Conservation (phyloP, 2,329 filamentous ascomycete species). For the Paraphaeosphaeria sporulosa region DNA sequence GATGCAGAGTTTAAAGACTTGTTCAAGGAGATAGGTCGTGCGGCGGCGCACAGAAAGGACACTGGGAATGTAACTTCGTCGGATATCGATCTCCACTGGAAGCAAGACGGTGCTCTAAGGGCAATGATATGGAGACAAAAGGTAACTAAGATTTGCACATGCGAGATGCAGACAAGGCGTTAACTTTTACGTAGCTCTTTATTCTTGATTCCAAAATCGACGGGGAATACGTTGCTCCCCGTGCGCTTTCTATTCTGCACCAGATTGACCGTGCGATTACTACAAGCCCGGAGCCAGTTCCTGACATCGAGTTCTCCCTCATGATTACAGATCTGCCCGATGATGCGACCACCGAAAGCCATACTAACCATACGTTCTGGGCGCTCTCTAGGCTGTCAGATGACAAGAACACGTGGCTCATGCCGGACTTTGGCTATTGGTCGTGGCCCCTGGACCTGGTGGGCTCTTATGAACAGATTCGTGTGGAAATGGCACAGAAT, state of each 20-base stretch:
- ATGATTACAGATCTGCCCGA: constrained; percentile 49
- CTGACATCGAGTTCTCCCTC: constrained; percentile 62
- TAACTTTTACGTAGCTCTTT: constrained; percentile 35
- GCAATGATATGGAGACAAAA: constrained; percentile 42
- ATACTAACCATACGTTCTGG: constrained; percentile 25
- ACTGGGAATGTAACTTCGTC: constrained; percentile 22
- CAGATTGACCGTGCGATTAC: constrained; percentile 62
- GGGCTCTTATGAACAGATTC: constrained; percentile 25
- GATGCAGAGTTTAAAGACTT: constrained; percentile 28
- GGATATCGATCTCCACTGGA: constrained; percentile 34
- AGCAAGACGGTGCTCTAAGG: constrained; percentile 25
- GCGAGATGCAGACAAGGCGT: not conserved
- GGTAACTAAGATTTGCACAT: constrained; percentile 13
- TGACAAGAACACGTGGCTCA: constrained; percentile 28
- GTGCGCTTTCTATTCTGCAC: constrained; percentile 57
- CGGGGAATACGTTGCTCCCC: constrained; percentile 30
- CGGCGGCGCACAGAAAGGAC: constrained; percentile 19
- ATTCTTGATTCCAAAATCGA: constrained; percentile 37
- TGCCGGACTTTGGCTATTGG: constrained; percentile 38
- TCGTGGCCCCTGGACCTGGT: constrained; percentile 27
- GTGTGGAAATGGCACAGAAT: constrained; percentile 17
- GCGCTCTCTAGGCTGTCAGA: constrained; percentile 21
- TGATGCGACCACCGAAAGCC: not conserved
- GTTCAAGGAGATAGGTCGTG: constrained; percentile 33
- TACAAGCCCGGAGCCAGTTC: constrained; percentile 58